These are phyloP conservation scores for Debaryomycetaceae sp. DNA, from an alignment of 1,139 yeast species.

Conservation along the genomic window DNA sequence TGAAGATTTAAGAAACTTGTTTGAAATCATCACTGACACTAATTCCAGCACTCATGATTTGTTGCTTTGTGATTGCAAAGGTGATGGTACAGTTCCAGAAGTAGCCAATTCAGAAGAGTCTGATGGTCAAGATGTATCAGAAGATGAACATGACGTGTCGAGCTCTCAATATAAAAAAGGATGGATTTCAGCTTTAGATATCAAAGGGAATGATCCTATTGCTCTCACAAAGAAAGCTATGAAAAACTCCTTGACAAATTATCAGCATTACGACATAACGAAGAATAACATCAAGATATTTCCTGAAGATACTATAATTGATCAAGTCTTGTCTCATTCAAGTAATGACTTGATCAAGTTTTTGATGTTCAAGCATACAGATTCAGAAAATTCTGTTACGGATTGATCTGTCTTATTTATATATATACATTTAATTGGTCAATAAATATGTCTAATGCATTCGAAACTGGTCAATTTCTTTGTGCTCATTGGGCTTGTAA, in stretches of 20 bases:
- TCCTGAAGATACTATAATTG: conserved; percentile 8
- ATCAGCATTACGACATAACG: conserved; percentile 56
- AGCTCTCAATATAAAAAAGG: conserved; percentile 11
- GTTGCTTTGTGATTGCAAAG: conserved; percentile 67
- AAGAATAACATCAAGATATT: conserved; percentile 5
- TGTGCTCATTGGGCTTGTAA: conserved; percentile 1
- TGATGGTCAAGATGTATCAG: conserved; percentile 16
- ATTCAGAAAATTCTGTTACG: background rate
- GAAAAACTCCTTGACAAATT: conserved; percentile 57
- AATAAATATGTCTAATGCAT: too few species aligned
- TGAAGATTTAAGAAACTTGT: conserved; percentile 71
- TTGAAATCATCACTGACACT: conserved; percentile 53
- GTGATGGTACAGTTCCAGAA: conserved; percentile 35
- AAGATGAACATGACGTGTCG: conserved; percentile 9
- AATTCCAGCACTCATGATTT: conserved; percentile 80
- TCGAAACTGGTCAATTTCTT: too few species aligned
- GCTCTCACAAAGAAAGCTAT: conserved; percentile 35
- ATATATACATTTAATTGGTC: background rate
- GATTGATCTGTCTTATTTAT: background rate
- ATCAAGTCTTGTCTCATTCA: conserved; percentile 5
- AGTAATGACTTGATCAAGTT: conserved; percentile 2
- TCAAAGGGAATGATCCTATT: conserved; percentile 29
- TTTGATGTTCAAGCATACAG: conserved; percentile 4
- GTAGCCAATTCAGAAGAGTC: conserved; percentile 6
- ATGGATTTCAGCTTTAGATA: conserved; percentile 56